These are phyloP conservation scores for Ganoderma meredithae DNA, from an alignment of 1,284 basidiomycete species.

Conservation along the genomic window DNA sequence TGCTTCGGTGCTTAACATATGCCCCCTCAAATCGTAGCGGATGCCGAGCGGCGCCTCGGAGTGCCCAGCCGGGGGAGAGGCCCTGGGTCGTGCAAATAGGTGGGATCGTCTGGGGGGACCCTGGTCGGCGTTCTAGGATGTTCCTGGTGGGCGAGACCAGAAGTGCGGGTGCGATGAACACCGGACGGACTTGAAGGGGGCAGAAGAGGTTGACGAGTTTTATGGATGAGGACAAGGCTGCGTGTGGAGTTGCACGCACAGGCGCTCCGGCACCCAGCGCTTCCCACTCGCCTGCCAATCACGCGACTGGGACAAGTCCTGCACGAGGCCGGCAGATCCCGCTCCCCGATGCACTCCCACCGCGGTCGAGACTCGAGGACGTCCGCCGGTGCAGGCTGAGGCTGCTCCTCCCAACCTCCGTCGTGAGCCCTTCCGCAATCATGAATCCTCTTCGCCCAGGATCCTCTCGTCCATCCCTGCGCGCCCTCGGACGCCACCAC, in stretches of 20 bases:
- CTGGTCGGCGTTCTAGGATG: conserved; percentile 23
- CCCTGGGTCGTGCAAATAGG: too few species aligned
- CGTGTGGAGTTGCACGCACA: conserved; percentile 2
- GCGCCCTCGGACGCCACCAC: not conserved
- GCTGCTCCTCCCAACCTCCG: not conserved
- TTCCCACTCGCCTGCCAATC: conserved; percentile 16
- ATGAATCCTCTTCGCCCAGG: not conserved
- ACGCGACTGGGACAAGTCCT: conserved; percentile 7
- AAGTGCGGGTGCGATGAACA: conserved; percentile 1
- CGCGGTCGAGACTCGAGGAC: conserved; percentile 10
- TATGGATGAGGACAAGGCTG: conserved; percentile 12
- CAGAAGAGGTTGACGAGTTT: conserved; percentile 14
- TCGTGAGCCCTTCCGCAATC: conserved; percentile 13
- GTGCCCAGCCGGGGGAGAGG: conserved; percentile 30
- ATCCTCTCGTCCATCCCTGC: not conserved
- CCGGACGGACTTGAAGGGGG: not conserved
- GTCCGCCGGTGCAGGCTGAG: not conserved
- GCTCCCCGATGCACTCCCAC: conserved; percentile 13
- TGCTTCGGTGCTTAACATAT: conserved; percentile 25
- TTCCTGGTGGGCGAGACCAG: conserved; percentile 3
- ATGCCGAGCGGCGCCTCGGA: conserved; percentile 34
- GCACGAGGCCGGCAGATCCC: conserved; percentile 2
- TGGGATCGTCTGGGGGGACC: conserved; percentile 4
- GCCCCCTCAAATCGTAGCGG: conserved; percentile 17
- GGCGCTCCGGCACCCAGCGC: conserved; percentile 25